Evolutionary conservation across 2,329 filamentous ascomycete genomes (phyloP), one percentile per base, ranked within the genome.

Genomic region (Aschersonia sp.): DNA sequence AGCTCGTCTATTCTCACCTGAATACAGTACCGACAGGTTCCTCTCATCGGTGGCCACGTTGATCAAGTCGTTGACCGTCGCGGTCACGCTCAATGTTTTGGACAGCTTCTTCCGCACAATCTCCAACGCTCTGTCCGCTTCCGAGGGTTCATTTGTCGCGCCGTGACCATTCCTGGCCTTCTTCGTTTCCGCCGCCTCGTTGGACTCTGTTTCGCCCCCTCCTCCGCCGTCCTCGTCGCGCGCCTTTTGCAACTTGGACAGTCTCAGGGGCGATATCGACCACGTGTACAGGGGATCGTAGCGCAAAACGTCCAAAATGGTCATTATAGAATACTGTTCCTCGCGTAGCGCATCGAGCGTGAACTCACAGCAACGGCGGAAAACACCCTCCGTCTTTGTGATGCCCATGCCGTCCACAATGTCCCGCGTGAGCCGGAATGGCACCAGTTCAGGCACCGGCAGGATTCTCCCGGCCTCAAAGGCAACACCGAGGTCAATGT

Each of bases 261-360:
- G 65, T 22, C 79, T 72, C 35, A 82, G 69, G 0, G 79, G 79
- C 9, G 86, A 92, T 48, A 95, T 81, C 37, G 87, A 90, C 92
- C 92, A 99, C 51, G 81, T 92, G 63, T 97, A 94, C 51, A 99
- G 69, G 1, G 92, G 94, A 71, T 99, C 92, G 65, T 95, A 97
- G n/a, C 94, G 84, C 50, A 99, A 70, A 29, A 98, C 94, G 59
- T 98, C 94, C 22, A 99, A 78, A 47, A 98, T 88, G 0, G 92
- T 97, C 89, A 95, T 97, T 67, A 99, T 98, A 43, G 84, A 89
- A 61, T 95, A 94, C 10, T 86, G 86, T 62, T 98, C 92, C 57
- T 94, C 85, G n/a, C 92, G 82, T 37, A 99, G 71, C 2, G 94
- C 89, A 52, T 95, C 88, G 32, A 99, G 77, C 0, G 89, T 97